phyloP scores from a whole-genome alignment of 257 asterid genomes.

The Nemophila menziesii region DNA sequence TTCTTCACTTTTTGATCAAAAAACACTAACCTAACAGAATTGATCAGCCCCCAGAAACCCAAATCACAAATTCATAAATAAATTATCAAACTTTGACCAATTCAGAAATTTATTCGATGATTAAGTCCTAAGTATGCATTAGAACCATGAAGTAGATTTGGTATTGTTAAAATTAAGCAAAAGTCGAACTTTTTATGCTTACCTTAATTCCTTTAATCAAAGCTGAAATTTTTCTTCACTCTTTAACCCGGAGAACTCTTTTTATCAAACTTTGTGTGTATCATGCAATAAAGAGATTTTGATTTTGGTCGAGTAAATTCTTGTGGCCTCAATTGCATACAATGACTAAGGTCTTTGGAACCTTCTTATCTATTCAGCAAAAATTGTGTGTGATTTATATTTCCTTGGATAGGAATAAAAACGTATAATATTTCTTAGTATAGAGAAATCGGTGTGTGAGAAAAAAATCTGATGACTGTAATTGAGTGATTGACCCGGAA shows the following conservation, averaged over 20 bases:
- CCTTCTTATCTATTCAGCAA: slow-evolving; percentile 2
- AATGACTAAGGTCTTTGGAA: slow-evolving; percentile 20
- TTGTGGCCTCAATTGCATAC: slow-evolving; percentile 35
- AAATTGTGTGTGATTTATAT: background rate
- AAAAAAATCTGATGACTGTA: background rate
- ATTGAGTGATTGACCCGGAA: background rate
- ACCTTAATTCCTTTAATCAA: too few species aligned
- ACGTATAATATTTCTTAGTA: background rate
- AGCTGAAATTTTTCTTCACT: too few species aligned
- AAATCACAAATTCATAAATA: background rate
- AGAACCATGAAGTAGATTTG: too few species aligned
- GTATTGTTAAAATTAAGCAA: too few species aligned
- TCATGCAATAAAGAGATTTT: slow-evolving; percentile 13
- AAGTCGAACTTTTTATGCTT: too few species aligned
- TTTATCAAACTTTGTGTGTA: too few species aligned
- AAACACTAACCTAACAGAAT: background rate
- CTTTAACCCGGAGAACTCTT: too few species aligned
- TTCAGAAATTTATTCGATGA: too few species aligned
- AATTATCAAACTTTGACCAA: too few species aligned
- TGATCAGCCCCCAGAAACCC: slow-evolving; percentile 8
- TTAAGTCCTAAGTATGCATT: too few species aligned
- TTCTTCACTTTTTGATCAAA: slow-evolving; percentile 2
- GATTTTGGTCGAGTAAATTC: slow-evolving; percentile 14
- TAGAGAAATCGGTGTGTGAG: background rate
- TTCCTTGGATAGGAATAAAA: background rate